phyloP scores from a whole-genome alignment of 169 alveolate genomes.

The Eimeria necatrix region DNA sequence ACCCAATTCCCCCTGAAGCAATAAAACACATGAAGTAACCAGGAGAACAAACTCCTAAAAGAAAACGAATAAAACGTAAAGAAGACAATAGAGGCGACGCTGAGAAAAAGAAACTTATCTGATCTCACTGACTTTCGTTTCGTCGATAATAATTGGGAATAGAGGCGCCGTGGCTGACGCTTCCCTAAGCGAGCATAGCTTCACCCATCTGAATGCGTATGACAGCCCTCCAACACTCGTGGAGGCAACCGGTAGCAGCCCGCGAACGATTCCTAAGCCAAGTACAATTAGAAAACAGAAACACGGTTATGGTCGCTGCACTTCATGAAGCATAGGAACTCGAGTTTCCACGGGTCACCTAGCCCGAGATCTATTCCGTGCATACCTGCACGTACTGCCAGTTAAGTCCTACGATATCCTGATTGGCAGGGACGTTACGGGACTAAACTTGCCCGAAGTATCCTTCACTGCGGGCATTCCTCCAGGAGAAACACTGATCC shows the following conservation, averaged over 20 bases:
- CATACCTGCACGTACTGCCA: too few relatives aligned
- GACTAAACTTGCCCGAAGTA: constrained; percentile 40
- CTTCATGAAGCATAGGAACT: not conserved
- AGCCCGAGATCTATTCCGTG: not conserved
- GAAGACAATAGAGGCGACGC: not conserved
- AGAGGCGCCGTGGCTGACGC: constrained; percentile 23
- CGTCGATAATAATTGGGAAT: constrained; percentile 48
- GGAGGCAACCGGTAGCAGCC: constrained; percentile 66
- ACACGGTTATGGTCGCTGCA: not conserved
- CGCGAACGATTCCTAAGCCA: constrained; percentile 54
- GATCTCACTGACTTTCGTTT: constrained; percentile 21
- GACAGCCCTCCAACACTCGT: constrained; percentile 5
- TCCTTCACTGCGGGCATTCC: constrained; percentile 80
- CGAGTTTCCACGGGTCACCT: not conserved
- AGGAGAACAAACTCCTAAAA: not conserved
- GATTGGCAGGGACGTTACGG: not conserved
- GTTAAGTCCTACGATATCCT: not conserved
- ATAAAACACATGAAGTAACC: not conserved
- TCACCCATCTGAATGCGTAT: constrained; percentile 60
- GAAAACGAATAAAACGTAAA: not conserved
- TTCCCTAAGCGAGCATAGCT: constrained; percentile 37
- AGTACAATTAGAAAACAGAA: not conserved
- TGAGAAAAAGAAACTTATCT: too few relatives aligned
- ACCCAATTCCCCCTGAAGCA: constrained; percentile 61
- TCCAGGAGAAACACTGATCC: constrained; percentile 72